A percentile compares a stretch with the other conserved stretches of the same genome.
phyloP scores from a whole-genome alignment of 441 rosid species.

The Populus hybrid region DNA sequence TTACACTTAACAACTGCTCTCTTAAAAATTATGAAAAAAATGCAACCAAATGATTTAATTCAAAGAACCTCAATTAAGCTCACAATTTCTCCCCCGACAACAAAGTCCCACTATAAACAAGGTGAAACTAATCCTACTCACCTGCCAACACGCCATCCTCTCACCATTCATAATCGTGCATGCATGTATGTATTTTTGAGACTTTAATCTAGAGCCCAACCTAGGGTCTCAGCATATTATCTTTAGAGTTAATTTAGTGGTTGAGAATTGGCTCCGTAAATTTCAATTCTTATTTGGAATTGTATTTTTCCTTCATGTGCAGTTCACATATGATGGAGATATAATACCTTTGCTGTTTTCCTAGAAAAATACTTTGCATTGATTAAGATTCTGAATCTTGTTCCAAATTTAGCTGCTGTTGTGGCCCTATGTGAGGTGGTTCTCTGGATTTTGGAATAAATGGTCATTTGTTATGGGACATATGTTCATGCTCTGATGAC shows the following conservation, averaged over 20 bases:
- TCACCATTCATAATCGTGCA: background rate
- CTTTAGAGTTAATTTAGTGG: background rate
- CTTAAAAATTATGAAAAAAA: background rate
- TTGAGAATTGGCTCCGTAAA: background rate
- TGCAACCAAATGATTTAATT: background rate
- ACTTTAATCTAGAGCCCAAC: background rate
- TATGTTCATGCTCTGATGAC: background rate
- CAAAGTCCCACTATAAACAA: too few species aligned
- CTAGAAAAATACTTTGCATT: background rate
- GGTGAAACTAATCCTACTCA: too few species aligned
- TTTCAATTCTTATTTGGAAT: background rate
- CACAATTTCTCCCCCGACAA: too few species aligned
- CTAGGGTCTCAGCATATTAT: background rate
- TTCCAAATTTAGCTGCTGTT: background rate
- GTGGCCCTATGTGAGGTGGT: background rate
- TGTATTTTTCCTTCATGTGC: background rate
- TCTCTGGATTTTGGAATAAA: background rate
- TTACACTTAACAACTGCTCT: background rate
- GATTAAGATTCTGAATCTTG: background rate
- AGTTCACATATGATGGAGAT: background rate
- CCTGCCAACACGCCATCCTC: background rate
- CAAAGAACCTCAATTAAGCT: background rate
- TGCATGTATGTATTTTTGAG: background rate
- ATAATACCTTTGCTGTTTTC: background rate
- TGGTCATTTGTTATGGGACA: background rate